A percentile compares a stretch with the other conserved stretches of the same genome.
These are phyloP conservation scores for Croton laevigatus DNA, from an alignment of 441 rosid species.

Conservation along the genomic window DNA sequence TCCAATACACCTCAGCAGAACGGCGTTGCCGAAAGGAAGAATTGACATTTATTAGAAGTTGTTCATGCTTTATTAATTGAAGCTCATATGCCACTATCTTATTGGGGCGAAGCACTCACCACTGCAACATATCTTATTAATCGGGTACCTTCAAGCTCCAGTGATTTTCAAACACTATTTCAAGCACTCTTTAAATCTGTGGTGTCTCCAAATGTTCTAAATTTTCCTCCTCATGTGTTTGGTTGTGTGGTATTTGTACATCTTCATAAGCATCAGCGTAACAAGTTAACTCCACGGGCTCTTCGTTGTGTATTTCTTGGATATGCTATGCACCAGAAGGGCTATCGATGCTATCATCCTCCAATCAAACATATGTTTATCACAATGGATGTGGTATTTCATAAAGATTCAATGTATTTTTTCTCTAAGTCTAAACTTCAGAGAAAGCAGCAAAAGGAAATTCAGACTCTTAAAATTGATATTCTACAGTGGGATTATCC, in stretches of 20 bases:
- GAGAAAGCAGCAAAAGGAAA: not conserved
- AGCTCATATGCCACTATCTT: not conserved
- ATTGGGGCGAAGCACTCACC: not conserved
- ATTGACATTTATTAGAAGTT: conserved; percentile 5
- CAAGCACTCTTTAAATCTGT: not conserved
- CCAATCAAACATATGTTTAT: not conserved
- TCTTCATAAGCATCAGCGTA: not conserved
- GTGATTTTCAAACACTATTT: not conserved
- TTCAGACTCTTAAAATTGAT: not conserved
- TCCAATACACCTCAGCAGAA: not conserved
- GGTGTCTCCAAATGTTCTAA: not conserved
- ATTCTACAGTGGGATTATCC: no score
- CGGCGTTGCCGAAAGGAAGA: not conserved
- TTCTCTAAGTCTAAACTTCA: not conserved
- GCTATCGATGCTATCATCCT: not conserved
- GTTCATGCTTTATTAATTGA: not conserved
- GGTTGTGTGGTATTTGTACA: conserved; percentile 8
- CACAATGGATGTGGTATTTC: not conserved
- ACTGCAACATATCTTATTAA: not conserved
- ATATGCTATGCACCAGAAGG: not conserved
- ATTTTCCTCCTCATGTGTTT: not conserved
- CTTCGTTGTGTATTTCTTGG: not conserved
- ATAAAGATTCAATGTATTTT: not conserved
- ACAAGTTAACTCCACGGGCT: not conserved
- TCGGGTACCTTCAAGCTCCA: not conserved